These are phyloP conservation scores for Trichoderma sp. DNA, from an alignment of 2,329 filamentous ascomycete species.

Conservation along the genomic window DNA sequence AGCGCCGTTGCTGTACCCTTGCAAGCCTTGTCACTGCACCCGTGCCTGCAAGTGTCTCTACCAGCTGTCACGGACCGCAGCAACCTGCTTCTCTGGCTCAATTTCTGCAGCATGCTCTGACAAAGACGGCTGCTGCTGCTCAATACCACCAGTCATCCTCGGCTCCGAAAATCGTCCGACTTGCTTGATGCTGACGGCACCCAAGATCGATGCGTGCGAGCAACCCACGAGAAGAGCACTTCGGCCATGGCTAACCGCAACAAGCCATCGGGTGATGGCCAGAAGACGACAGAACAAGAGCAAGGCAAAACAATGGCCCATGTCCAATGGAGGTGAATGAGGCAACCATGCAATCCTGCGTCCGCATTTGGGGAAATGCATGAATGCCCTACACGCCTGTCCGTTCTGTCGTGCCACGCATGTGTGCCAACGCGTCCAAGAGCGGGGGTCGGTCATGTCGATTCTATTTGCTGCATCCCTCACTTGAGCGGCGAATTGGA, in stretches of 20 bases:
- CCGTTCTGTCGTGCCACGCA: constrained; percentile 19
- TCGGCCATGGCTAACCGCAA: not conserved
- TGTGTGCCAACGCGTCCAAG: constrained; percentile 23
- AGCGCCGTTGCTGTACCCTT: not conserved
- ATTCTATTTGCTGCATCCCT: constrained; percentile 18
- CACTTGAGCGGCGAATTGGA: not conserved
- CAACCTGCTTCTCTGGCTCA: not conserved
- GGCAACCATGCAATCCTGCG: not conserved
- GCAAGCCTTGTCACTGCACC: too few species aligned
- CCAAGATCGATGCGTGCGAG: not conserved
- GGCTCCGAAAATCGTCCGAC: not conserved
- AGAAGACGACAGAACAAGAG: not conserved
- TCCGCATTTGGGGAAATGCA: not conserved
- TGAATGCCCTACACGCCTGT: not conserved
- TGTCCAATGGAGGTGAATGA: not conserved
- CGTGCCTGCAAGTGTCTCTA: too few species aligned
- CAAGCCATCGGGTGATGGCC: not conserved
- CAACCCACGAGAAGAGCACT: not conserved
- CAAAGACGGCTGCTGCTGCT: not conserved
- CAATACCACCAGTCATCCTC: not conserved
- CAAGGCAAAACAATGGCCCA: not conserved
- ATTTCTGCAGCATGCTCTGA: not conserved
- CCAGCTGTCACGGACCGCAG: too few species aligned
- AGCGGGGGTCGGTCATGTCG: constrained; percentile 12
- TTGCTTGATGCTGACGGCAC: not conserved